Conservation (phyloP, 352 stramenopile species). For the Phytopythium oedochilum region DNA sequence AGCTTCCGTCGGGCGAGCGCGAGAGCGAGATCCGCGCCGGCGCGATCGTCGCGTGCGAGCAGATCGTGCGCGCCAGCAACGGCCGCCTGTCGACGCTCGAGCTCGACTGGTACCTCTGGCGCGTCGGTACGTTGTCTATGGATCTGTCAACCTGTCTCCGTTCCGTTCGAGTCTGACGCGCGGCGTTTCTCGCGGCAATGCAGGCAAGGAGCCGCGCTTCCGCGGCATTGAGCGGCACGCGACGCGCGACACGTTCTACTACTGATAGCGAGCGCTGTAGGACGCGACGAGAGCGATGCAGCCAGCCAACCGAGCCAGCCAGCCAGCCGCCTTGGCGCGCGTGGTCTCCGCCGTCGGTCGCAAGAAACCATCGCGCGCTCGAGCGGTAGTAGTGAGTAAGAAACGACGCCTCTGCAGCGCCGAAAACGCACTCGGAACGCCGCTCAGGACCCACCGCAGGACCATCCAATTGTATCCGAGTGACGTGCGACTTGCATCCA, state of each 20-base stretch:
- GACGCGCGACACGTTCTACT: constrained; percentile 68
- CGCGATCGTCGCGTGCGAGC: constrained; percentile 57
- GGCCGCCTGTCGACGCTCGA: constrained; percentile 38
- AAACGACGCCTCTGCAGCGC: too few relatives aligned
- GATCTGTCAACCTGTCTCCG: not conserved
- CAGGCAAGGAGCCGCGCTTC: constrained; percentile 69
- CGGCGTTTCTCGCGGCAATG: too few relatives aligned
- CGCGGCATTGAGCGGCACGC: constrained; percentile 63
- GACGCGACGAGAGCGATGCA: not conserved
- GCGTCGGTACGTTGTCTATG: constrained; percentile 27
- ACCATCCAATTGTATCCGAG: not conserved
- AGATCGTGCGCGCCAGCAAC: constrained; percentile 54
- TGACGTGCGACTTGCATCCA: constrained; percentile 1
- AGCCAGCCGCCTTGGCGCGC: too few relatives aligned
- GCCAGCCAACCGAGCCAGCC: too few relatives aligned
- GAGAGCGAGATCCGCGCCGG: constrained; percentile 70
- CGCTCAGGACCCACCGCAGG: too few relatives aligned
- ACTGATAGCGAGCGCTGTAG: constrained; percentile 27
- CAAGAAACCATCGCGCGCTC: too few relatives aligned
- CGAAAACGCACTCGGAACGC: too few relatives aligned
- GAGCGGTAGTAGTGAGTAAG: too few relatives aligned
- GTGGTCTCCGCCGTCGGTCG: too few relatives aligned
- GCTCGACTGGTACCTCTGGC: constrained; percentile 72
- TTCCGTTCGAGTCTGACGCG: not conserved
- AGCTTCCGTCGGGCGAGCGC: constrained; percentile 31